These are phyloP conservation scores for Candida coleopterorum DNA, from an alignment of 805 yeast genomes.

Conservation along the genomic window DNA sequence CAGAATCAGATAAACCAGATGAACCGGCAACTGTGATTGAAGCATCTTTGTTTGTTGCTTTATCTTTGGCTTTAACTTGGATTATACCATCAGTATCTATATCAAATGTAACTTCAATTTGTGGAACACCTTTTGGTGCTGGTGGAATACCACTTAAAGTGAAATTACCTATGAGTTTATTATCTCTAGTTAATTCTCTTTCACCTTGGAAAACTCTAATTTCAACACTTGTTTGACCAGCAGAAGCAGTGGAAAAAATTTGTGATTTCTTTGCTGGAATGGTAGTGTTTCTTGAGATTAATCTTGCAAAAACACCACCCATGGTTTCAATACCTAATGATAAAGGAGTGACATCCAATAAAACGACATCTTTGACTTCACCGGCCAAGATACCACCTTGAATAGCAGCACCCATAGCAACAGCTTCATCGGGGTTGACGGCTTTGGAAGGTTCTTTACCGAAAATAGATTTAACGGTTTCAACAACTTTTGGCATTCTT, in stretches of 20 bases:
- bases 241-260: slow-evolving; percentile 93
- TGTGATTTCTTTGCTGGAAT: slow-evolving; percentile 96
- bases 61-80: slow-evolving; percentile 91
- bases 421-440: slow-evolving; percentile 94
- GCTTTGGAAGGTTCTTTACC: slow-evolving; percentile 83
- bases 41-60: slow-evolving; percentile 89
- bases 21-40: slow-evolving; percentile 96
- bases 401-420: slow-evolving; percentile 94
- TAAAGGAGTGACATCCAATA: slow-evolving; percentile 85
- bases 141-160: slow-evolving; percentile 93
- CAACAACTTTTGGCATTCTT: slow-evolving; percentile 84
- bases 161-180: slow-evolving; percentile 96
- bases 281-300: slow-evolving; percentile 90
- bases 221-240: slow-evolving; percentile 95
- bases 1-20: slow-evolving; percentile 85
- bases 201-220: slow-evolving; percentile 99
- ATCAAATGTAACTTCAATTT: slow-evolving; percentile 91
- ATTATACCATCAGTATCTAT: slow-evolving; percentile 97
- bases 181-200: slow-evolving; percentile 96
- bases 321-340: slow-evolving; percentile 95
- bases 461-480: slow-evolving; percentile 71
- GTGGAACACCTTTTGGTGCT: slow-evolving; percentile 93
- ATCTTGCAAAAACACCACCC: slow-evolving; percentile 95
- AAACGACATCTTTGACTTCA: slow-evolving; percentile 86
- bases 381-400: slow-evolving; percentile 97